Conservation (phyloP, 768 basidiomycete species). For the Suillus tomentosus region DNA sequence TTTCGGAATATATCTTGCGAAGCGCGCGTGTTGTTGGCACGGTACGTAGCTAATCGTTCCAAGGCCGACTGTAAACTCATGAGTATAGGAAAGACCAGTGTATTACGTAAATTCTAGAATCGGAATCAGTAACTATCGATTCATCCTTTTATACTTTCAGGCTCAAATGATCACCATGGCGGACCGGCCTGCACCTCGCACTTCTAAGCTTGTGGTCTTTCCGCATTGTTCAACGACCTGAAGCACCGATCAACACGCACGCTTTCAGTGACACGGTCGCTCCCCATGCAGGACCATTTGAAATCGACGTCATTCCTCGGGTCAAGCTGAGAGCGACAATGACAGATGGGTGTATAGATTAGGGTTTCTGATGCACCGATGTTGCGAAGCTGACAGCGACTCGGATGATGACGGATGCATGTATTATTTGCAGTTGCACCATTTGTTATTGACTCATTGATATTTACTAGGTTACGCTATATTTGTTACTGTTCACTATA, state of each 20-base stretch:
- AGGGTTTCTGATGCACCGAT: neutral
- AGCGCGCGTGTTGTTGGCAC: constrained; percentile 48
- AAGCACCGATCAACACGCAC: constrained; percentile 54
- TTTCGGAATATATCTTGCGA: constrained; percentile 63
- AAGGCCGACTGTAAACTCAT: constrained; percentile 54
- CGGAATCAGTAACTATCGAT: neutral
- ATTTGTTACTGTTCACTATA: too few relatives aligned
- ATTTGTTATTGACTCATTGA: too few relatives aligned
- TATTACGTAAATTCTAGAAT: constrained; percentile 6
- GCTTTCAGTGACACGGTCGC: constrained; percentile 62
- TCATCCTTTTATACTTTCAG: neutral
- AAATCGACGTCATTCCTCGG: neutral
- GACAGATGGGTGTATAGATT: neutral
- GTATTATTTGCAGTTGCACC: too few relatives aligned
- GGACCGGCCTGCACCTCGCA: constrained; percentile 32
- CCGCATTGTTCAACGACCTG: constrained; percentile 45
- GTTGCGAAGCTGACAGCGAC: too few relatives aligned
- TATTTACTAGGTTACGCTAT: too few relatives aligned
- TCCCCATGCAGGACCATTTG: constrained; percentile 42
- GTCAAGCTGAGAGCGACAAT: neutral
- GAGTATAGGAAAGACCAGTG: constrained; percentile 10
- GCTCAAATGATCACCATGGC: neutral
- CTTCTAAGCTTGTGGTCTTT: constrained; percentile 60
- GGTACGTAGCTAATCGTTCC: constrained; percentile 54
- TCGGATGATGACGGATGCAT: too few relatives aligned